Base-by-base conservation (phyloP, 805 yeast genomes). In the Myxozyma monticola region DNA sequence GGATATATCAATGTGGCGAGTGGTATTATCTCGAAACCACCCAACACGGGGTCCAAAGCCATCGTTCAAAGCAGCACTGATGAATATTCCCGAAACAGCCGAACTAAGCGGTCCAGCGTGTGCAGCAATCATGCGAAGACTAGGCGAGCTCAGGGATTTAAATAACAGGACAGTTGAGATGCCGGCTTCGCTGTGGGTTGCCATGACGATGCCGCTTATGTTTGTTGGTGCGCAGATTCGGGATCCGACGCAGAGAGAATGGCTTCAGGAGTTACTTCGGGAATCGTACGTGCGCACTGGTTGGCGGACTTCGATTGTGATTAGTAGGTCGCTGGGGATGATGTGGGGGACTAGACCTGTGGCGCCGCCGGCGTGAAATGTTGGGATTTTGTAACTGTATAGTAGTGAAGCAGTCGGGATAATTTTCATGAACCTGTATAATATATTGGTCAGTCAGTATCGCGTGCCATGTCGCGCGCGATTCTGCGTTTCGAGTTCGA, bases 161-260 rank as follows among this genome's bases (percentile, higher is more conserved):
- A n/a, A n/a, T n/a, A n/a, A n/a, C n/a, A 30, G 15, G 15, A 8
- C 12, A 30, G 15, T n/a, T n/a, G n/a, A n/a, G 17, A 42, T 38
- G 22, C 34, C 38, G 7, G 45, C 45, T 9, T 47, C 46, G 8
- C 40, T 37, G 17, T 37, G 50, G 50, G 37, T 44, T 20, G 35
- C 40, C n/a, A 42, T 42, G 33, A 17, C 50, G 8, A 42, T 45
- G 50, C 49, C 54, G 17, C 26, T 50, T 1, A 9, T 50, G 29
- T 50, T 39, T 25, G 49, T 50, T 4, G 54, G 54, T 4, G 50
- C 43, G 28, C 50, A 50, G 37, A 25, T 42, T 3, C 37, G 25
- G 9, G 50, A 50, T 17, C 40, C 15, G 12, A 20, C 17, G 10
- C 44, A 45, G 40, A 50, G 44, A 9, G 25, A 14, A 6, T 45